phyloP scores from a whole-genome alignment of 164 flowering plant genomes.

The Sextonia rubra region DNA sequence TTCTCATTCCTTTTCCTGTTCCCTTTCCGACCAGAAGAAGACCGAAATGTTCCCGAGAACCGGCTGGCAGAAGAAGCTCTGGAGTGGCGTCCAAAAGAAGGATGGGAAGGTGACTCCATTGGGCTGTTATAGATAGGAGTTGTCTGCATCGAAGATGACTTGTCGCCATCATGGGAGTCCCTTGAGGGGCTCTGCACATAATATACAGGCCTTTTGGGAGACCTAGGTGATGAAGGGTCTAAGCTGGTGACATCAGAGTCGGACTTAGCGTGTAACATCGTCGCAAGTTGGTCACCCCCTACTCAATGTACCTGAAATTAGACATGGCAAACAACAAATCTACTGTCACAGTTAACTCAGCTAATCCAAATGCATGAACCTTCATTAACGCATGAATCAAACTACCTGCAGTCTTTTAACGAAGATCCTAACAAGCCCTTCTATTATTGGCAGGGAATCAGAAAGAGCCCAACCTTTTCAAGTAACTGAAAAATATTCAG shows the following conservation, averaged over 20 bases:
- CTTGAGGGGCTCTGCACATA: constrained; percentile 95
- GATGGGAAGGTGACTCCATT: constrained; percentile 95
- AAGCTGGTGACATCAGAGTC: constrained; percentile 88
- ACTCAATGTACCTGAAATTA: too few species aligned
- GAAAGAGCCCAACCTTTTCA: neutral
- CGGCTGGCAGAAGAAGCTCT: constrained; percentile 86
- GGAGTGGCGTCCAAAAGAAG: constrained; percentile 83
- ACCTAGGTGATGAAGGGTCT: constrained; percentile 84
- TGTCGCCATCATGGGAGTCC: constrained; percentile 96
- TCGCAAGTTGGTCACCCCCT: neutral
- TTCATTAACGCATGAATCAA: too few species aligned
- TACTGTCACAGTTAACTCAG: too few species aligned
- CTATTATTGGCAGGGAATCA: too few species aligned
- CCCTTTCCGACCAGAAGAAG: constrained; percentile 71
- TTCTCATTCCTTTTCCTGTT: constrained; percentile 72
- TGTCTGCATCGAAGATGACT: constrained; percentile 80
- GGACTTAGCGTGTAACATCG: constrained; percentile 72
- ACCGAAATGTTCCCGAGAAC: constrained; percentile 82
- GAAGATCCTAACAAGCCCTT: too few species aligned
- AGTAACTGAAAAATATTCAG: neutral
- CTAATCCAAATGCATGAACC: too few species aligned
- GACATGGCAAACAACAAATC: too few species aligned
- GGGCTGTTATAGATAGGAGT: constrained; percentile 81
- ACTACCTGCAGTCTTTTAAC: too few species aligned
- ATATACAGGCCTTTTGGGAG: constrained; percentile 77